A percentile compares a stretch with the other conserved stretches of the same genome.
These are phyloP conservation scores for Amanita pseudoporphyria DNA, from an alignment of 768 basidiomycete species.

Conservation along the genomic window DNA sequence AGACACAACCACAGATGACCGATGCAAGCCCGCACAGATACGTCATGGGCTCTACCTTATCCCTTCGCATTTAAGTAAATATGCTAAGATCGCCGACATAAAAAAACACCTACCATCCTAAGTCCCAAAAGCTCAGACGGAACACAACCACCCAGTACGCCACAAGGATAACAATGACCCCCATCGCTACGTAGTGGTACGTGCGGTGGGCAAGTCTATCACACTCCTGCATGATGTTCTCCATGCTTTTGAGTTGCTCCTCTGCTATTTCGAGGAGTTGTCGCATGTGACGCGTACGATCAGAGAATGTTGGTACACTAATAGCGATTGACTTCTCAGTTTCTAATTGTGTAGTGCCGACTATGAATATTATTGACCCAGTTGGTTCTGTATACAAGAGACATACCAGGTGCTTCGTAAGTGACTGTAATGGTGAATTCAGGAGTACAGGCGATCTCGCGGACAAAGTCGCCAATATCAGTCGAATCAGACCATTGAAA, in stretches of 20 bases:
- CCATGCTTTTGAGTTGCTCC: constrained; percentile 37
- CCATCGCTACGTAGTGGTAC: constrained; percentile 45
- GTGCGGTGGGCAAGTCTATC: constrained; percentile 48
- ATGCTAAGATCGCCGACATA: background rate
- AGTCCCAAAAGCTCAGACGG: constrained; percentile 57
- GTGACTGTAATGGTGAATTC: constrained; percentile 41
- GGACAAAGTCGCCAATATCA: constrained; percentile 57
- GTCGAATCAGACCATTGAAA: constrained; percentile 56
- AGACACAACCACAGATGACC: constrained; percentile 51
- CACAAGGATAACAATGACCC: constrained; percentile 48
- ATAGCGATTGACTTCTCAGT: constrained; percentile 30
- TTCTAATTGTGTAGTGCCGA: background rate
- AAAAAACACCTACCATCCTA: constrained; percentile 41
- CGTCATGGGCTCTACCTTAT: constrained; percentile 63
- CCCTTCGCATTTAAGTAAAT: constrained; percentile 22
- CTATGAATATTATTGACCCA: background rate
- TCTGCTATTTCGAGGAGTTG: constrained; percentile 34
- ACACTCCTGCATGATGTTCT: constrained; percentile 42
- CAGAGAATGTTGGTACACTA: constrained; percentile 52
- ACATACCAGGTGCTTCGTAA: constrained; percentile 11
- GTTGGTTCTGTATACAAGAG: background rate
- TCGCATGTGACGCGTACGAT: constrained; percentile 50
- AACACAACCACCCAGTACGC: constrained; percentile 59
- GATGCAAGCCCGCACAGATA: constrained; percentile 56
- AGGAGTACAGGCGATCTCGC: constrained; percentile 45